Evolutionary conservation across 164 flowering plant species (phyloP).

Genomic region (Piper betle): DNA sequence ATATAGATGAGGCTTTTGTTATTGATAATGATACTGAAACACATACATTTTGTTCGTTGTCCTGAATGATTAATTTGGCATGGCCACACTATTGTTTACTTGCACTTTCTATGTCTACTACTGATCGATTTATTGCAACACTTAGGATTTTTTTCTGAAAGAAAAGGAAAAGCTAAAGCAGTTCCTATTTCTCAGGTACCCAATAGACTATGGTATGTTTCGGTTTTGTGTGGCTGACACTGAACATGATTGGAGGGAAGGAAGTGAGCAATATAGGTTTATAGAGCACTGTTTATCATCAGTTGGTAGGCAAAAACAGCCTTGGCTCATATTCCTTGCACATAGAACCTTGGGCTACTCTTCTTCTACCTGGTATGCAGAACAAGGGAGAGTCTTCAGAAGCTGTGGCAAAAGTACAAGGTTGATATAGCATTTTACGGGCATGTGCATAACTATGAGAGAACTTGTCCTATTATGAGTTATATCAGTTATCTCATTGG

Average conservation of each 20-base stretch:
- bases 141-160: not conserved
- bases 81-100: not conserved
- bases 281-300: conserved; percentile 78
- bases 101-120: not conserved
- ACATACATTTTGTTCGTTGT: no score
- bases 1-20: no score
- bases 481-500: conserved; percentile 4
- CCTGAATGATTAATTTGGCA: no score
- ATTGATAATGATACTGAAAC: no score
- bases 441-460: conserved; percentile 82
- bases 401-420: conserved; percentile 87
- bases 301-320: conserved; percentile 78
- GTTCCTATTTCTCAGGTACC: conserved; percentile 38
- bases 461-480: conserved; percentile 94
- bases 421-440: conserved; percentile 83
- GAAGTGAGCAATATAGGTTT: conserved; percentile 74
- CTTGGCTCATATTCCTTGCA: conserved; percentile 90
- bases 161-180: not conserved
- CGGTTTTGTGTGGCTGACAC: conserved; percentile 84
- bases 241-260: conserved; percentile 94
- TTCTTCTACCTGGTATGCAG: conserved; percentile 39
- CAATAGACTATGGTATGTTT: conserved; percentile 93
- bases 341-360: conserved; percentile 90
- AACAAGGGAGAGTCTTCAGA: conserved; percentile 73
- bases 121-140: not conserved